phyloP scores from a whole-genome alignment of 2,329 filamentous ascomycete genomes.

The Sclerotiophoma versabilis region DNA sequence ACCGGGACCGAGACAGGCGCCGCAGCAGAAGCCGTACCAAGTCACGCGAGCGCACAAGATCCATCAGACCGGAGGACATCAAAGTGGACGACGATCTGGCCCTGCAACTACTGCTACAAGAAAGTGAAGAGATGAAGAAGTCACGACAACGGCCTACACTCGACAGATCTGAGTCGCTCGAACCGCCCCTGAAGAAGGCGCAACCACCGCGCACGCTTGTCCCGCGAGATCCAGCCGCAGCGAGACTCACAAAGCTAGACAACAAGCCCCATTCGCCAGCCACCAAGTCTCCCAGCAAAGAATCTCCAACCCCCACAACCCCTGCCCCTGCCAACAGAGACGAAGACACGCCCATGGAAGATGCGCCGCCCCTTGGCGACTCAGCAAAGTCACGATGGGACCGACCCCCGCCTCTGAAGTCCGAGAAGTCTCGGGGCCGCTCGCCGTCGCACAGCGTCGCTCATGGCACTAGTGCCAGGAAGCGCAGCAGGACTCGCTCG shows the following conservation, averaged over 20 bases:
- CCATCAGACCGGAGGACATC: slow-evolving; percentile 43
- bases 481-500: slow-evolving; percentile 40
- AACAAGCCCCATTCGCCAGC: slow-evolving; percentile 36
- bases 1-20: slow-evolving; percentile 33
- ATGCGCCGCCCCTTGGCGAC: slow-evolving; percentile 30
- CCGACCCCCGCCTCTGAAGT: slow-evolving; percentile 32
- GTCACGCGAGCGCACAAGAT: slow-evolving; percentile 33
- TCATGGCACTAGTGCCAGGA: slow-evolving; percentile 37
- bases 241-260: slow-evolving; percentile 41
- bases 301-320: slow-evolving; percentile 26
- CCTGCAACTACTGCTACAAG: slow-evolving; percentile 44
- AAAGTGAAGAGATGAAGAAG: slow-evolving; percentile 49
- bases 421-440: slow-evolving; percentile 34
- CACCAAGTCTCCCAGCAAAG: slow-evolving; percentile 35
- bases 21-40: slow-evolving; percentile 29
- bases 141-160: slow-evolving; percentile 45
- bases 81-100: slow-evolving; percentile 50
- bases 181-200: slow-evolving; percentile 48
- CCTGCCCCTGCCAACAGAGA: slow-evolving; percentile 19
- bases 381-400: slow-evolving; percentile 36
- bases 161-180: slow-evolving; percentile 49
- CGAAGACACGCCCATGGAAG: slow-evolving; percentile 38
- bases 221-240: slow-evolving; percentile 42
- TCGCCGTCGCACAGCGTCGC: slow-evolving; percentile 44
- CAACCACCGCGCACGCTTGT: slow-evolving; percentile 46